These are phyloP conservation scores for Hebeloma cylindrosporum DNA, from an alignment of 768 basidiomycete species.

Conservation along the genomic window DNA sequence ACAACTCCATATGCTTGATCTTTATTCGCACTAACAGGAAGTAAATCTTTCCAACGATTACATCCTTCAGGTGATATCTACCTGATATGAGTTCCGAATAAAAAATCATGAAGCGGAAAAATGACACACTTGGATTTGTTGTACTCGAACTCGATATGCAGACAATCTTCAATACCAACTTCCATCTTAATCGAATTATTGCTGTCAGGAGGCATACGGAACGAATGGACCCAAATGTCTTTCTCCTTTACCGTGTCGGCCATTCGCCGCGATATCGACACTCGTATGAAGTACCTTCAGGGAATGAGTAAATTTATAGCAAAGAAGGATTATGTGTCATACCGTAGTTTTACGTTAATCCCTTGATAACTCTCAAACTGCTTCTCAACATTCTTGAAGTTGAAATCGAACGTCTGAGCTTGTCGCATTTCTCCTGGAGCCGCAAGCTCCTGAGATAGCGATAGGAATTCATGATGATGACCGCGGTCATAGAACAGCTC, in stretches of 20 bases:
- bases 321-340: constrained; percentile 25
- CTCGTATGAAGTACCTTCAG: constrained; percentile 85
- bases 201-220: constrained; percentile 96
- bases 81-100: neutral
- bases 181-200: constrained; percentile 99
- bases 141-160: constrained; percentile 99
- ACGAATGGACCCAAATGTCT: constrained; percentile 98
- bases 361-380: constrained; percentile 98
- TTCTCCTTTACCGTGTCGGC: constrained; percentile 92
- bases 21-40: constrained; percentile 98
- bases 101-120: constrained; percentile 9
- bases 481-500: constrained; percentile 97
- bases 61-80: constrained; percentile 99
- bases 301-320: constrained; percentile 11
- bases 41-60: constrained; percentile 99
- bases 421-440: constrained; percentile 97
- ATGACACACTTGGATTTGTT: constrained; percentile 93
- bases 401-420: constrained; percentile 94
- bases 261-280: constrained; percentile 87
- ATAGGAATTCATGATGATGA: constrained; percentile 97
- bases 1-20: constrained; percentile 99
- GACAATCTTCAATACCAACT: constrained; percentile 97
- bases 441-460: constrained; percentile 91
- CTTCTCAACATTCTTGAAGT: constrained; percentile 99
- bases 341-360: constrained; percentile 97